Evolutionary conservation across 225 moss, liverwort and hornwort genomes (phyloP).

Genomic region (Anthoceros angustus): DNA sequence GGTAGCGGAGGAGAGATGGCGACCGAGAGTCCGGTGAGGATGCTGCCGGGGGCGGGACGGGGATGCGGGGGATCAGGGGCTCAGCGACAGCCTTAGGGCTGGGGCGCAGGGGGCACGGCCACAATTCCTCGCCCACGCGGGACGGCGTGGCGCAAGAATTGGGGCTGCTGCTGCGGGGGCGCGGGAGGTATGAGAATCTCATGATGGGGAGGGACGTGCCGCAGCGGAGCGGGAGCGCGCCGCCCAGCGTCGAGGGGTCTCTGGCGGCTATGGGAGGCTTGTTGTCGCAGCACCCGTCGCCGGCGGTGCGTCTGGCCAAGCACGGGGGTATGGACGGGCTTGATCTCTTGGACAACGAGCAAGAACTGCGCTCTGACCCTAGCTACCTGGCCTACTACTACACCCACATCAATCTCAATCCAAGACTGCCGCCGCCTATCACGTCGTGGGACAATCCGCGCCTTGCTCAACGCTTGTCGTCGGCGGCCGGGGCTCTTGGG

Average conservation of each 20-base stretch:
- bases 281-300: constrained; percentile 31
- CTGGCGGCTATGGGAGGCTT: constrained; percentile 68
- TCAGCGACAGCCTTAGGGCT: constrained; percentile 51
- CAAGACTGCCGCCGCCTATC: constrained; percentile 68
- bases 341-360: constrained; percentile 43
- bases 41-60: constrained; percentile 64
- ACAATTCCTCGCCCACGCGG: constrained; percentile 41
- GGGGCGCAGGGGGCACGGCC: constrained; percentile 37
- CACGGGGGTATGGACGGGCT: constrained; percentile 34
- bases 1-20: constrained; percentile 29
- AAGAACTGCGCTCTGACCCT: constrained; percentile 84
- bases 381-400: constrained; percentile 79
- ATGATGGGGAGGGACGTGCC: constrained; percentile 68
- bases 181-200: constrained; percentile 74
- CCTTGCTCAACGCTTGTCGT: constrained; percentile 63
- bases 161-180: constrained; percentile 59
- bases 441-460: constrained; percentile 87
- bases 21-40: constrained; percentile 81
- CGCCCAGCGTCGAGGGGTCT: constrained; percentile 96
- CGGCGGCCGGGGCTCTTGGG: constrained; percentile 45
- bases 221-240: constrained; percentile 95
- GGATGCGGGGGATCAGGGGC: constrained; percentile 60
- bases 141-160: constrained; percentile 73
- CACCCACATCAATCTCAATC: constrained; percentile 74
- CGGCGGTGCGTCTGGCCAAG: constrained; percentile 22